A percentile compares a stretch with the other conserved stretches of the same genome.
phyloP scores from a whole-genome alignment of 768 basidiomycete genomes.

The Rhodotorula graminis region DNA sequence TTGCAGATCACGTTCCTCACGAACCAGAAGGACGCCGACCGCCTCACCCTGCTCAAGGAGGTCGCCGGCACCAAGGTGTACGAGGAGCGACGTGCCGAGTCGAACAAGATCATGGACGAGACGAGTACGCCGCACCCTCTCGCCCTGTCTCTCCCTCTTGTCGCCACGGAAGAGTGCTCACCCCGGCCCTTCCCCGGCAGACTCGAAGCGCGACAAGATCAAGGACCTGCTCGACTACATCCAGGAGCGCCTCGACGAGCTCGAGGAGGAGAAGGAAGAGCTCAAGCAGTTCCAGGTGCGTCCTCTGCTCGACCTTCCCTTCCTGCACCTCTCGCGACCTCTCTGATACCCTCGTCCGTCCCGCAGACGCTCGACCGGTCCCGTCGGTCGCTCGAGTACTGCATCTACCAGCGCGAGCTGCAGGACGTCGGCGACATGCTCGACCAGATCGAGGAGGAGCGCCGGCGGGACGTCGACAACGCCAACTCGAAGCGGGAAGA shows the following conservation, averaged over 20 bases:
- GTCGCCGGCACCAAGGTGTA: slow-evolving; percentile 98
- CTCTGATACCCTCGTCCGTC: not conserved
- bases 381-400: slow-evolving; percentile 87
- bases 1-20: slow-evolving; percentile 85
- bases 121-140: slow-evolving; percentile 53
- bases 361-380: slow-evolving; percentile 71
- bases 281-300: slow-evolving; percentile 85
- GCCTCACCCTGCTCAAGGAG: slow-evolving; percentile 90
- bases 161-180: not conserved
- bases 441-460: slow-evolving; percentile 59
- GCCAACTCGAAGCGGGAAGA: slow-evolving; percentile 76
- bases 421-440: slow-evolving; percentile 80
- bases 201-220: slow-evolving; percentile 85
- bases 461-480: slow-evolving; percentile 72
- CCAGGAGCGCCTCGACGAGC: slow-evolving; percentile 77
- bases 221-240: slow-evolving; percentile 83
- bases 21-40: slow-evolving; percentile 92
- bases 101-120: slow-evolving; percentile 92
- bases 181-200: slow-evolving; percentile 43
- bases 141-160: not conserved
- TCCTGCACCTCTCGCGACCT: not conserved
- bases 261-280: slow-evolving; percentile 97
- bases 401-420: slow-evolving; percentile 82
- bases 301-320: no score
- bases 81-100: slow-evolving; percentile 86